Percentiles rank a stretch among this genome's conserved stretches.
Conservation (phyloP, 805 yeast genomes). For the Yarrowia divulgata region DNA sequence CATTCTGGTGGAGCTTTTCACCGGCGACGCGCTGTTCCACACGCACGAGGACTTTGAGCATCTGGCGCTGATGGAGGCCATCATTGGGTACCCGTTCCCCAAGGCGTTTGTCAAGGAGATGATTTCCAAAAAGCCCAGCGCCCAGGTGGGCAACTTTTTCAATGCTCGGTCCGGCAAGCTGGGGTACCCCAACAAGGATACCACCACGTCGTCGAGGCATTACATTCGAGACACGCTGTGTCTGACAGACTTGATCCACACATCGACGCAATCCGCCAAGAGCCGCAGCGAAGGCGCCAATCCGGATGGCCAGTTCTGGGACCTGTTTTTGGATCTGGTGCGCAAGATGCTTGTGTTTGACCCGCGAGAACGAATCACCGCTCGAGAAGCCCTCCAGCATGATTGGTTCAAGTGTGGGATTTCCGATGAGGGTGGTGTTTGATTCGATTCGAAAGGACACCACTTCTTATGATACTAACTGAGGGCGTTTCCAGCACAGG, state of each 20-base stretch:
- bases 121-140: slow-evolving; percentile 40
- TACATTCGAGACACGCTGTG: slow-evolving; percentile 52
- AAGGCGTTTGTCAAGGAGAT: slow-evolving; percentile 45
- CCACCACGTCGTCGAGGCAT: slow-evolving; percentile 50
- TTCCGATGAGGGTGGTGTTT: slow-evolving; percentile 41
- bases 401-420: slow-evolving; percentile 66
- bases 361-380: slow-evolving; percentile 75
- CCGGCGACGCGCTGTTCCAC: slow-evolving; percentile 93
- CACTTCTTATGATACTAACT: slow-evolving; percentile 22
- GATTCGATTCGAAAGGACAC: too few species aligned
- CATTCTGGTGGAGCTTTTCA: slow-evolving; percentile 84
- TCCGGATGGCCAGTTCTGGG: slow-evolving; percentile 70
- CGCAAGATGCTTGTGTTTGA: slow-evolving; percentile 71
- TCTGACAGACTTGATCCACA: slow-evolving; percentile 36
- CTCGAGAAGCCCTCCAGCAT: slow-evolving; percentile 76
- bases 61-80: slow-evolving; percentile 90
- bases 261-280: slow-evolving; percentile 40
- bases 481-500: background rate
- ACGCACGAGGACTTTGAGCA: slow-evolving; percentile 96
- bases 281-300: slow-evolving; percentile 48
- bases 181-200: slow-evolving; percentile 52
- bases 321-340: slow-evolving; percentile 73
- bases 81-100: slow-evolving; percentile 60
- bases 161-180: slow-evolving; percentile 47
- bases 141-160: slow-evolving; percentile 46